A percentile compares a stretch with the other conserved stretches of the same genome.
Conservation (phyloP, 371 early-diverging fungal genomes). For the Nosema muscidifuracis region DNA sequence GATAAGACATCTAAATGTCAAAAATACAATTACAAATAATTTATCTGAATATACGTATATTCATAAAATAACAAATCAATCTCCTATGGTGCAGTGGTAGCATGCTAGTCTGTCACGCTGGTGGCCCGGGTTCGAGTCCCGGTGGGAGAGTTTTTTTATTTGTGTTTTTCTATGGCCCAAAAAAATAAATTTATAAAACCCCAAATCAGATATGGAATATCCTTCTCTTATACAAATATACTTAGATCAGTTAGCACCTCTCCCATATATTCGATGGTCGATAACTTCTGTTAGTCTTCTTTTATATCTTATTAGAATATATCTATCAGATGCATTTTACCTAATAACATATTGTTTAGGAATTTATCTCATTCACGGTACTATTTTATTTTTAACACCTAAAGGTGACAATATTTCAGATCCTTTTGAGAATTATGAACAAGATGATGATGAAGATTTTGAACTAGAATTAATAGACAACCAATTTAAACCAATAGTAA, state of each 20-base stretch:
- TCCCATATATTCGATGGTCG: slow-evolving; percentile 51
- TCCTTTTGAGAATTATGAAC: slow-evolving; percentile 57
- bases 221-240: slow-evolving; percentile 53
- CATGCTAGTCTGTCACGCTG: slow-evolving; percentile 62
- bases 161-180: not conserved
- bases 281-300: slow-evolving; percentile 30
- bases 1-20: too few species aligned
- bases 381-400: slow-evolving; percentile 62
- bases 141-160: slow-evolving; percentile 59
- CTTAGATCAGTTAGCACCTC: slow-evolving; percentile 51
- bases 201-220: slow-evolving; percentile 33
- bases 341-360: slow-evolving; percentile 60
- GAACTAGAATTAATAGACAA: slow-evolving; percentile 67
- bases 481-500: slow-evolving; percentile 91
- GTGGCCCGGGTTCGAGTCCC: slow-evolving; percentile 63
- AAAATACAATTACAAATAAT: too few species aligned
- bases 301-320: slow-evolving; percentile 51
- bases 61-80: slow-evolving; percentile 19
- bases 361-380: slow-evolving; percentile 62
- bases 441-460: slow-evolving; percentile 49
- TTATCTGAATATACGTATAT: too few species aligned
- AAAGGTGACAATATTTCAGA: slow-evolving; percentile 60
- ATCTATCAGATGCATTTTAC: slow-evolving; percentile 37
- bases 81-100: slow-evolving; percentile 62
- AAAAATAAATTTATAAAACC: slow-evolving; percentile 9